A percentile compares a stretch with the other conserved stretches of the same genome.
Evolutionary conservation across 2,329 filamentous ascomycete genomes (phyloP).

Genomic region (Exophiala alcalophila): DNA sequence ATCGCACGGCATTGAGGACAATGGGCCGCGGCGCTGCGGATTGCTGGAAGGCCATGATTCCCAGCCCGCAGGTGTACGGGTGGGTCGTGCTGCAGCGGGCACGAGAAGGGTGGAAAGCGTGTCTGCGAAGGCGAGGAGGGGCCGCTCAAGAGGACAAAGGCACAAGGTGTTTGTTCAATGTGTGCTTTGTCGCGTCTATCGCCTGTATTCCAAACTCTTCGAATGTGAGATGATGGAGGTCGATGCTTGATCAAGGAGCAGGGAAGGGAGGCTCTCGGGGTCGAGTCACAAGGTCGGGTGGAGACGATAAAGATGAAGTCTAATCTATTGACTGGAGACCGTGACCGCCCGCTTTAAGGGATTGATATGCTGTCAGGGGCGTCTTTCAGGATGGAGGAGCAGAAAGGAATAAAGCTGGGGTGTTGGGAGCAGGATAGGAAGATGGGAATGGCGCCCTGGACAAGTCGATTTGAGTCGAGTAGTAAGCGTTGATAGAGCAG

Average conservation of each 20-base stretch:
- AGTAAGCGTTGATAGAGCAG: conserved; percentile 11
- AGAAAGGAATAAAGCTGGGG: conserved; percentile 3
- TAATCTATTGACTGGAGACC: no score
- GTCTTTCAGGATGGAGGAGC: no score
- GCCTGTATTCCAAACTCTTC: conserved; percentile 1
- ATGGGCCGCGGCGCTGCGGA: conserved; percentile 25
- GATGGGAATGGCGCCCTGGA: neutral
- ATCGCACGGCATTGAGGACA: conserved; percentile 17
- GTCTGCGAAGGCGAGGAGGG: neutral
- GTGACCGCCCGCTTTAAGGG: no score
- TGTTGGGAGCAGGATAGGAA: conserved; percentile 5
- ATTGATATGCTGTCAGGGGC: no score
- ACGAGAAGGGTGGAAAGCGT: conserved; percentile 7
- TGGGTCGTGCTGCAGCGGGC: conserved; percentile 16
- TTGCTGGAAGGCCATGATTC: conserved; percentile 28
- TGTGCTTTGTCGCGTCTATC: conserved; percentile 10
- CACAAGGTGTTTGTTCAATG: conserved; percentile 9
- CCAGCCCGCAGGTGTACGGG: conserved; percentile 20
- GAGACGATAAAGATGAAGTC: conserved; percentile 9
- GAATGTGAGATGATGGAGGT: conserved; percentile 10
- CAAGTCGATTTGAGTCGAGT: conserved; percentile 8
- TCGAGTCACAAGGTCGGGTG: conserved; percentile 11
- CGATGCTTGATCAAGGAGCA: conserved; percentile 20
- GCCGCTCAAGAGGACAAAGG: conserved; percentile 1
- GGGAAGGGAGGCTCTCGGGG: neutral